Evolutionary conservation across 2,329 filamentous ascomycete genomes (phyloP).

Genomic region (Apiospora phragmitis): DNA sequence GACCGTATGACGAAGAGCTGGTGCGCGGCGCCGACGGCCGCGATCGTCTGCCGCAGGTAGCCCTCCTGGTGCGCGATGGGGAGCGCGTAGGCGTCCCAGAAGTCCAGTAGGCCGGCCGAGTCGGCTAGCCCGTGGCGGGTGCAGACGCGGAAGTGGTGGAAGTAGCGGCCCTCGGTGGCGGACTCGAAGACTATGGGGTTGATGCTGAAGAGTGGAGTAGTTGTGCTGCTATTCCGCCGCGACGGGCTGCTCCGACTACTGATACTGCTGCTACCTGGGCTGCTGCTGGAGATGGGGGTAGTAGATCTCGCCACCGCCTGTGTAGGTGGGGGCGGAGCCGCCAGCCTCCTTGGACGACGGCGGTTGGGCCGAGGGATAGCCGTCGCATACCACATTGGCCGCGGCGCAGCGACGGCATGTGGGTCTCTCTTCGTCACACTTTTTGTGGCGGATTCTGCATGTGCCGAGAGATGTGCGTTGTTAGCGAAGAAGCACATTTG

Average conservation of each 20-base stretch:
- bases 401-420: constrained; percentile 5
- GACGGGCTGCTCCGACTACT: background rate
- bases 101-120: background rate
- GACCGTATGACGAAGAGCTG: constrained; percentile 2
- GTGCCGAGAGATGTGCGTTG: background rate
- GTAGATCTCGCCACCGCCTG: background rate
- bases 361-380: background rate
- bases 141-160: constrained; percentile 5
- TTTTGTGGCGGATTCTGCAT: background rate
- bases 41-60: background rate
- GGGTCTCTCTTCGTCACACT: background rate
- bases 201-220: background rate
- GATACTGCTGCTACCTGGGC: background rate
- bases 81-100: background rate
- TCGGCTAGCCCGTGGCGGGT: background rate
- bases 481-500: background rate
- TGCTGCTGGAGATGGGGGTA: background rate
- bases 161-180: constrained; percentile 1
- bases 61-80: background rate
- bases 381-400: background rate
- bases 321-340: background rate
- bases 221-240: background rate
- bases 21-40: constrained; percentile 4
- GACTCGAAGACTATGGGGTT: constrained; percentile 1
- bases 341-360: background rate